Evolutionary conservation across 2,329 filamentous ascomycete species (phyloP).

Genomic region (Botrytis squamosa): DNA sequence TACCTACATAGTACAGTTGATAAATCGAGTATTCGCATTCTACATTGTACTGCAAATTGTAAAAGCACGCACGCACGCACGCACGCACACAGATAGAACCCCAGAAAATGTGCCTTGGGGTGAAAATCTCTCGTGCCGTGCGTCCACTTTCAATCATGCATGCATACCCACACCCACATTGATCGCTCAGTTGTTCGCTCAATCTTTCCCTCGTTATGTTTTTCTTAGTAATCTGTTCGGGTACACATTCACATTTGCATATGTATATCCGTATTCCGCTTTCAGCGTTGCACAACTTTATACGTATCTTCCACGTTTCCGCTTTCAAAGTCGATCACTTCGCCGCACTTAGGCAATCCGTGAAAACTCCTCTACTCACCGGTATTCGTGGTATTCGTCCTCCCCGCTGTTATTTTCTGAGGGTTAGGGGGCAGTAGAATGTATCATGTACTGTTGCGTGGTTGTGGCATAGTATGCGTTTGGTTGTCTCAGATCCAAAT

Average conservation of each 20-base stretch:
- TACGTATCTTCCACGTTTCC: not conserved
- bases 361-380: not conserved
- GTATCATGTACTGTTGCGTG: not conserved
- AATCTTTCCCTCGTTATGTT: not conserved
- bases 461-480: not conserved
- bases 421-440: not conserved
- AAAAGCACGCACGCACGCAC: not conserved
- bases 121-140: not conserved
- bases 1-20: not conserved
- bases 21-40: not conserved
- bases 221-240: not conserved
- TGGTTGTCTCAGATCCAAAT: slow-evolving; percentile 4
- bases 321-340: not conserved
- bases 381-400: not conserved
- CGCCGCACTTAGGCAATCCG: not conserved
- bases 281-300: not conserved
- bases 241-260: not conserved
- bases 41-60: not conserved
- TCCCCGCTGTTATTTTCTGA: not conserved
- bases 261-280: not conserved
- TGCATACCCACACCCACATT: not conserved
- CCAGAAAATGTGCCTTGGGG: not conserved
- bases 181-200: slow-evolving; percentile 1
- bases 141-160: not conserved
- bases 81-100: not conserved